Evolutionary conservation across 257 asterid genomes (phyloP).

Genomic region (Solanum raphanifolium): DNA sequence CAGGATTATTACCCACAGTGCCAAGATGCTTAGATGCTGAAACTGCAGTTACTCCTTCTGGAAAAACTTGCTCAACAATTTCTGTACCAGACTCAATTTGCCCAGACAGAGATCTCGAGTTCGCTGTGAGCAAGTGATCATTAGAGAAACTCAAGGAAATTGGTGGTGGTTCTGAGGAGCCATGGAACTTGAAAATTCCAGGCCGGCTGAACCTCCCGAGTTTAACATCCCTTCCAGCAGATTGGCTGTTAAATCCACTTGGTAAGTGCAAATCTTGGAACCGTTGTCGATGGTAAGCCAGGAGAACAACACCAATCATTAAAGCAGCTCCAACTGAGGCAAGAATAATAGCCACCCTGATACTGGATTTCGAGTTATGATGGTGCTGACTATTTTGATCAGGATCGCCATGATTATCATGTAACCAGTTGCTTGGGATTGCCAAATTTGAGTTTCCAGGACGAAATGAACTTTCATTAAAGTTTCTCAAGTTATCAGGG

Average conservation of each 20-base stretch:
- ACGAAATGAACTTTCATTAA: slow-evolving; percentile 53
- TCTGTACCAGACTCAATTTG: slow-evolving; percentile 47
- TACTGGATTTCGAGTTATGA: slow-evolving; percentile 31
- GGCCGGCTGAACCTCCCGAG: slow-evolving; percentile 48
- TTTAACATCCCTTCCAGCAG: slow-evolving; percentile 45
- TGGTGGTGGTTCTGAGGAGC: slow-evolving; percentile 48
- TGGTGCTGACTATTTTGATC: neutral
- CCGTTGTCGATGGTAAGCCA: slow-evolving; percentile 63
- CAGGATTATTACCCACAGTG: slow-evolving; percentile 30
- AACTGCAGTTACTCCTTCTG: slow-evolving; percentile 26
- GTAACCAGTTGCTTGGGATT: slow-evolving; percentile 5
- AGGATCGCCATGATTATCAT: slow-evolving; percentile 10
- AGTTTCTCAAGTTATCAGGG: slow-evolving; percentile 50
- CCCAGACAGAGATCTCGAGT: slow-evolving; percentile 56
- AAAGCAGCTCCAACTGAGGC: slow-evolving; percentile 67
- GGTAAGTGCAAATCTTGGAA: slow-evolving; percentile 33
- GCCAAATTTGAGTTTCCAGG: slow-evolving; percentile 49
- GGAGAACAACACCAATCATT: slow-evolving; percentile 62
- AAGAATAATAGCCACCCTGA: slow-evolving; percentile 61
- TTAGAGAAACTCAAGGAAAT: slow-evolving; percentile 70
- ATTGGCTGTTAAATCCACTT: slow-evolving; percentile 36
- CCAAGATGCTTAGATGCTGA: slow-evolving; percentile 18
- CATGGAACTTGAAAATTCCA: slow-evolving; percentile 56
- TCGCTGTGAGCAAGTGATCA: slow-evolving; percentile 68
- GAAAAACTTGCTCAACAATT: slow-evolving; percentile 49